phyloP scores from a whole-genome alignment of 768 basidiomycete genomes.

The Mycena leptocephala region DNA sequence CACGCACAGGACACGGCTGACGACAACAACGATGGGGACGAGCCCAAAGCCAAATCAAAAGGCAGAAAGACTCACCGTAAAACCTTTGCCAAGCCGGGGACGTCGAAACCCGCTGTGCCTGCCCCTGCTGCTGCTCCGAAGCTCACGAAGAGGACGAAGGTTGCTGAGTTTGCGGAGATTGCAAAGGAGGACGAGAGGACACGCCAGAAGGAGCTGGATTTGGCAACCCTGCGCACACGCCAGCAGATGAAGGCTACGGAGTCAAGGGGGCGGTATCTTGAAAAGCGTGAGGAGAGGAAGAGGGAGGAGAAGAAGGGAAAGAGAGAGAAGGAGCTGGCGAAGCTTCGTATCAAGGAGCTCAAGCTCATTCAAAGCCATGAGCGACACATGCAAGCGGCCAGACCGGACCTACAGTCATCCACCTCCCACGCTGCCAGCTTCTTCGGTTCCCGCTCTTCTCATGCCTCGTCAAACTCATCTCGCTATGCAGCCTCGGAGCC shows the following conservation, averaged over 20 bases:
- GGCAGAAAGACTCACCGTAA: background rate
- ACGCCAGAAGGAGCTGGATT: conserved; percentile 16
- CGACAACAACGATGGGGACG: no score
- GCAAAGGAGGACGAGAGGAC: conserved; percentile 14
- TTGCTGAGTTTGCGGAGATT: conserved; percentile 1
- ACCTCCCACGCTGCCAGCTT: no score
- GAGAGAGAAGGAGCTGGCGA: background rate
- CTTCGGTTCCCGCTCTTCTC: no score
- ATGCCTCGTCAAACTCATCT: no score
- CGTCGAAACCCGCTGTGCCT: background rate
- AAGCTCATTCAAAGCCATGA: conserved; percentile 42
- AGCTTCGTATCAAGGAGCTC: conserved; percentile 49
- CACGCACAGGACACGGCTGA: background rate
- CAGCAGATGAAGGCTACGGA: background rate
- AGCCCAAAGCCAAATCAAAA: no score
- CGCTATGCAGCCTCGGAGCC: no score
- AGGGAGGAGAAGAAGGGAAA: no score
- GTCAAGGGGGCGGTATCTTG: background rate
- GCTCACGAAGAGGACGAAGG: background rate
- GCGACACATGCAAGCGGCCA: conserved; percentile 3
- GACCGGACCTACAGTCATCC: no score
- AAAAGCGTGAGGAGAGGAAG: conserved; percentile 1
- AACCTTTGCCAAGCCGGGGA: background rate
- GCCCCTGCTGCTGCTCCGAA: background rate
- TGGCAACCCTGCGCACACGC: background rate